Conservation (phyloP, 2,329 filamentous ascomycete genomes). For the Dactylellina parvicollis region DNA sequence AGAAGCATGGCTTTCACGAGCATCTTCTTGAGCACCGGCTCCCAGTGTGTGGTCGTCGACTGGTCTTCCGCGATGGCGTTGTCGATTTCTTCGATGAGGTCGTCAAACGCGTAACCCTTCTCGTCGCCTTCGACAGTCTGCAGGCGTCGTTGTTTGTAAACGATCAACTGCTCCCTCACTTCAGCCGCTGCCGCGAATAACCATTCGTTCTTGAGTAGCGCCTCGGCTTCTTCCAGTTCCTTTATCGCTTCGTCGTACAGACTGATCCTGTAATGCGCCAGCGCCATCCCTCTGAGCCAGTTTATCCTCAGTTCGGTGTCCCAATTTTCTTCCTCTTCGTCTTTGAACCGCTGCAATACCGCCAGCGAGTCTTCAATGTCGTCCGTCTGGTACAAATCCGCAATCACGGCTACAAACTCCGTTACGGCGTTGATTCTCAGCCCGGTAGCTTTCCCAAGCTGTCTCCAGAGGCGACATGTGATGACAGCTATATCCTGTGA, state of each 20-base stretch:
- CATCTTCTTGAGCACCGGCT: conserved; percentile 26
- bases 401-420: conserved; percentile 41
- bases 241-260: conserved; percentile 37
- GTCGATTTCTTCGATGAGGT: conserved; percentile 39
- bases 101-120: conserved; percentile 41
- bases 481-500: conserved; percentile 20
- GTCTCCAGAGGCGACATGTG: conserved; percentile 35
- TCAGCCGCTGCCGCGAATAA: conserved; percentile 1
- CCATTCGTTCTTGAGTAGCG: conserved; percentile 20
- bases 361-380: conserved; percentile 33
- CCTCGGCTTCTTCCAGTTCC: conserved; percentile 24
- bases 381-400: conserved; percentile 35
- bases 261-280: conserved; percentile 26
- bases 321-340: conserved; percentile 24
- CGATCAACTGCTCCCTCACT: conserved; percentile 32
- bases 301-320: conserved; percentile 27
- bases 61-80: conserved; percentile 15
- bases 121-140: conserved; percentile 26
- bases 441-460: conserved; percentile 31
- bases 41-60: neutral
- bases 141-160: conserved; percentile 27
- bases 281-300: conserved; percentile 29
- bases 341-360: conserved; percentile 40
- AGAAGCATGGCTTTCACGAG: conserved; percentile 36
- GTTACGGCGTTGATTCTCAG: conserved; percentile 33